A percentile compares a stretch with the other conserved stretches of the same genome.
These are phyloP conservation scores for Colletotrichum nymphaeae DNA, from an alignment of 2,329 filamentous ascomycete genomes.

Conservation along the genomic window DNA sequence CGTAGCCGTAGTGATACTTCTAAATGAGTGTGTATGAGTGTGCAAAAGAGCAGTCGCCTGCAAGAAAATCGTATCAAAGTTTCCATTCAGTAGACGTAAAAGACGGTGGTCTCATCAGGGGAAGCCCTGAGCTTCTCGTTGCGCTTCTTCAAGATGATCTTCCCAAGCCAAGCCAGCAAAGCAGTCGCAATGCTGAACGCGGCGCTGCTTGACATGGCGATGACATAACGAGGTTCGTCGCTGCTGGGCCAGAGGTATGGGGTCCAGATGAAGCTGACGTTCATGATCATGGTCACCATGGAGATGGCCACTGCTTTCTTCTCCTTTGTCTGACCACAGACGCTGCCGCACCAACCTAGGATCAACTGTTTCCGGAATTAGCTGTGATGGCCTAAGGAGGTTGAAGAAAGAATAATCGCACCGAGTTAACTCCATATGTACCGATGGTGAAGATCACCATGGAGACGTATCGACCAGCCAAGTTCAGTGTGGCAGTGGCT, in stretches of 20 bases:
- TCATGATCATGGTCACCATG: slow-evolving; percentile 43
- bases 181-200: slow-evolving; percentile 52
- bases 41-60: too few relatives aligned
- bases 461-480: slow-evolving; percentile 42
- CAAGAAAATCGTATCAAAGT: too few relatives aligned
- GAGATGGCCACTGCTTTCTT: slow-evolving; percentile 52
- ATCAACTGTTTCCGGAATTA: background rate
- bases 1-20: too few relatives aligned
- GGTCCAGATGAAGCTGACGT: slow-evolving; percentile 52
- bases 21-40: too few relatives aligned
- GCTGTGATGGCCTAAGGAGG: background rate
- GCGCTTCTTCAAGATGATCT: slow-evolving; percentile 47
- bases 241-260: slow-evolving; percentile 54
- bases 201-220: slow-evolving; percentile 46
- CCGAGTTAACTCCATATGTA: slow-evolving; percentile 46
- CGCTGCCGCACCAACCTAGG: slow-evolving; percentile 51
- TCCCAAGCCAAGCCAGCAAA: slow-evolving; percentile 50
- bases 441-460: slow-evolving; percentile 47
- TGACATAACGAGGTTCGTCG: slow-evolving; percentile 52
- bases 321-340: slow-evolving; percentile 54
- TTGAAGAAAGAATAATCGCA: slow-evolving; percentile 42
- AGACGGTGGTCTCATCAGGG: slow-evolving; percentile 40
- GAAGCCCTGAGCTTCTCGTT: slow-evolving; percentile 46
- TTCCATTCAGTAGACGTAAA: slow-evolving; percentile 39
- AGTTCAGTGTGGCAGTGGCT: slow-evolving; percentile 40